Base-by-base conservation (phyloP, 805 yeast genomes). In the Wickerhamiella shivajii region DNA sequence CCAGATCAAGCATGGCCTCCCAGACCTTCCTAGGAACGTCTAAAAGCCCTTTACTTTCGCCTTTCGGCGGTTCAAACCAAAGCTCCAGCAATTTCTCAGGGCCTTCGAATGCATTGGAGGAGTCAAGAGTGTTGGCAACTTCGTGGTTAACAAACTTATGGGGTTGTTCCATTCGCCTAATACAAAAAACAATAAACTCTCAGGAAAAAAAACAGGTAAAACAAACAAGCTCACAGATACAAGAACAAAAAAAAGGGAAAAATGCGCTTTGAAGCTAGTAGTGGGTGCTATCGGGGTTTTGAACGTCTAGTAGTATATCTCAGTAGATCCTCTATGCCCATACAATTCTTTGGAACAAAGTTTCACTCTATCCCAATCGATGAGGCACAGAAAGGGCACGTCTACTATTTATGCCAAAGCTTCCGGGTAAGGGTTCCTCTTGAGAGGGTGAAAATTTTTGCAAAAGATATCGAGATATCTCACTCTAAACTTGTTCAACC, bases 91-190 rank as follows among this genome's bases (percentile, higher is more conserved):
- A 63, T 56, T 87, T 90, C 56, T 87, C 97, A 20, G 98, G 97
- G 5, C 98, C 97, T 61, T 87, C 97, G 52, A 87, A 87, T 2
- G 96, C 94, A 50, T 73, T 77, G 10, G 93, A 66, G 13, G 95
- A 84, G 59, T 85, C 96, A 42, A 85, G 62, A 39, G 69, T 67
- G 28, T 73, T 74, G 6, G 93, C 76, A 31, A 80, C 62, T 40
- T 76, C 80, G 54, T 77, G 87, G 56, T 85, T 85, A 46, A 83
- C 72, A 50, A 65, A 73, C 39, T 44, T 46, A 19, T 39, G 44
- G 5, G 47, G 45, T 24, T 43, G 37, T 24, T 38, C 41, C 45
- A 45, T 43, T 33, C 30, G 38, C 22, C 19, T 18, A 17, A 13
- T 13, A 14, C 18, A 23, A 26, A 31, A 18, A 16, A 13, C 4